Percentiles rank a stretch among this genome's conserved stretches.
These are phyloP conservation scores for Penicillium sclerotiorum DNA, from an alignment of 2,329 filamentous ascomycete genomes.

Conservation along the genomic window DNA sequence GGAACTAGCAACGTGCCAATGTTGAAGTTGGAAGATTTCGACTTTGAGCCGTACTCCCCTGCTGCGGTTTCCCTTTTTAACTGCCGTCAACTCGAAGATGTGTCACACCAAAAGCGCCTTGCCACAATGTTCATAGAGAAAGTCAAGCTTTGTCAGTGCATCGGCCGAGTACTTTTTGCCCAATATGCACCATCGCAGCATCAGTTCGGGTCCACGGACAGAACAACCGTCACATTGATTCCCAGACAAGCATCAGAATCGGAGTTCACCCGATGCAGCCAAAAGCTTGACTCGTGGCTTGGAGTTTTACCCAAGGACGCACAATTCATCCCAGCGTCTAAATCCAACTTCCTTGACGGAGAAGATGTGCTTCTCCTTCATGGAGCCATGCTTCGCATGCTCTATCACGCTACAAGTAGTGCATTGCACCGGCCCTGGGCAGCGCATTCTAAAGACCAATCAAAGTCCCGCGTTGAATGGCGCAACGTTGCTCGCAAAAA, in stretches of 20 bases:
- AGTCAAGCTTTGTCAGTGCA: constrained; percentile 80
- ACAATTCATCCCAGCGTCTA: constrained; percentile 64
- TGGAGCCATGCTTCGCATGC: constrained; percentile 82
- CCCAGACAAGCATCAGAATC: constrained; percentile 80
- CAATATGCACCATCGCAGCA: constrained; percentile 86
- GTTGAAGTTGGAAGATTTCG: constrained; percentile 77
- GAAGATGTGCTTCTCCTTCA: constrained; percentile 62
- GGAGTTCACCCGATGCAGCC: constrained; percentile 73
- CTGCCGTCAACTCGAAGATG: constrained; percentile 70
- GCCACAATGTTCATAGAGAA: constrained; percentile 86
- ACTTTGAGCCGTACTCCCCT: constrained; percentile 68
- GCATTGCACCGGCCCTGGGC: constrained; percentile 86
- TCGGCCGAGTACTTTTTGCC: constrained; percentile 80
- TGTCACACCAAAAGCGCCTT: constrained; percentile 71
- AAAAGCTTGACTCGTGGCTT: constrained; percentile 74
- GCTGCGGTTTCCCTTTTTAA: constrained; percentile 65
- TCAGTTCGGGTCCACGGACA: constrained; percentile 67
- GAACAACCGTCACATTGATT: constrained; percentile 76
- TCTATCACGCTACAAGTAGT: constrained; percentile 87
- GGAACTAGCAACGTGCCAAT: constrained; percentile 91
- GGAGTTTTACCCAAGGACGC: constrained; percentile 69
- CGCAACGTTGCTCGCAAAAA: constrained; percentile 74
- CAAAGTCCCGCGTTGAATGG: constrained; percentile 53
- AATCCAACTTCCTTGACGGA: constrained; percentile 59
- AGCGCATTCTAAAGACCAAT: constrained; percentile 55